phyloP scores from a whole-genome alignment of 345 rosid species.

The Sisymbrium altissimum region DNA sequence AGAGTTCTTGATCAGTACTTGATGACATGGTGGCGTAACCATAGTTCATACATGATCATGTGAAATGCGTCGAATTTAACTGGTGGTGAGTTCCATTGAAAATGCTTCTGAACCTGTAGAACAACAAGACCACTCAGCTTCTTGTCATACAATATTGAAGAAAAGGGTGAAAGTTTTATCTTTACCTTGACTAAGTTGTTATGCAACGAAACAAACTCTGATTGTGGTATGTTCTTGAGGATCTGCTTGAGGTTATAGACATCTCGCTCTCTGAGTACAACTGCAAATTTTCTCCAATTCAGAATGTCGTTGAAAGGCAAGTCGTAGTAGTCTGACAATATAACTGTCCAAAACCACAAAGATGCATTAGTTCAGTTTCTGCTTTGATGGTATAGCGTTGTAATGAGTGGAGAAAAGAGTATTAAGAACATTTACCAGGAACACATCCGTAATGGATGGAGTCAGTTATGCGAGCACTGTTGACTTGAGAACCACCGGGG shows the following conservation, averaged over 20 bases:
- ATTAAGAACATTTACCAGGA: constrained; percentile 62
- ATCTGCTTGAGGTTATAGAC: constrained; percentile 73
- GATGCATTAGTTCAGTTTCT: not conserved
- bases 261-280: constrained; percentile 67
- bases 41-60: constrained; percentile 93
- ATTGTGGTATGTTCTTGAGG: constrained; percentile 69
- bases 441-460: constrained; percentile 96
- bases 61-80: constrained; percentile 77
- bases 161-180: not conserved
- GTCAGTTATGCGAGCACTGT: constrained; percentile 94
- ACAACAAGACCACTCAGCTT: constrained; percentile 20
- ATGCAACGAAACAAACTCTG: constrained; percentile 62
- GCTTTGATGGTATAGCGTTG: not conserved
- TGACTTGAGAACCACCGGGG: constrained; percentile 98
- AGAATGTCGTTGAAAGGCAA: constrained; percentile 89
- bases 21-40: constrained; percentile 89
- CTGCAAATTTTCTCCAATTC: constrained; percentile 72
- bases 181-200: constrained; percentile 73
- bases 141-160: not conserved
- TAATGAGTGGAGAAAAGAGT: not conserved
- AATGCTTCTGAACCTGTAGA: constrained; percentile 85
- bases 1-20: constrained; percentile 47
- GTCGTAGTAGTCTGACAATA: constrained; percentile 82
- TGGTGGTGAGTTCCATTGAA: constrained; percentile 92
- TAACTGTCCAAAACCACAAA: constrained; percentile 55